Evolutionary conservation across 2,329 filamentous ascomycete genomes (phyloP).

Genomic region (Lachnellula suecica): DNA sequence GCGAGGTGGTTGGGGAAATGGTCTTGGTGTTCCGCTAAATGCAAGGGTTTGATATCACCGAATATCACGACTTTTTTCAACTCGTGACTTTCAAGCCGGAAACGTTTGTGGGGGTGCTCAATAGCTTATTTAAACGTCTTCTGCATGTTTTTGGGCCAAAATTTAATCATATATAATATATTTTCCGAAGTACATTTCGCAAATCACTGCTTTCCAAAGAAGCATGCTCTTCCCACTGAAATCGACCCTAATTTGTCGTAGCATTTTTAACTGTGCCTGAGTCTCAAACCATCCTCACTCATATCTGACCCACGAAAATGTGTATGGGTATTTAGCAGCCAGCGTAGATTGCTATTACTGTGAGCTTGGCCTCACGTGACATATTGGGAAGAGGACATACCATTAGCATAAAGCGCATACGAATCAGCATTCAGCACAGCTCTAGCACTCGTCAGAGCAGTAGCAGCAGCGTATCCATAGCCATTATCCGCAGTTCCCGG

Average conservation of each 20-base stretch:
- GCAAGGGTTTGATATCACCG: constrained; percentile 33
- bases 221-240: neutral
- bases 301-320: too few species aligned
- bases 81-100: neutral
- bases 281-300: too few species aligned
- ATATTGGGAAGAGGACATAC: constrained; percentile 30
- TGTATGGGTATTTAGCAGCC: constrained; percentile 1
- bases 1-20: too few species aligned
- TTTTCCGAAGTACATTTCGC: too few species aligned
- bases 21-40: neutral
- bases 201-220: too few species aligned
- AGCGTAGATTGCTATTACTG: constrained; percentile 8
- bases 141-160: neutral
- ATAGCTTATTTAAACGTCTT: neutral
- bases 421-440: constrained; percentile 66
- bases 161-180: too few species aligned
- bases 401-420: constrained; percentile 54
- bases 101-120: neutral
- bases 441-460: constrained; percentile 43
- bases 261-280: too few species aligned
- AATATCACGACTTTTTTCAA: neutral
- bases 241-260: too few species aligned
- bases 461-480: constrained; percentile 54
- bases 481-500: constrained; percentile 59
- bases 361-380: neutral